Evolutionary conservation across 1,284 basidiomycete species (phyloP), one percentile per base, ranked within the genome.

Genomic region (Sanghuangporus baumii): DNA sequence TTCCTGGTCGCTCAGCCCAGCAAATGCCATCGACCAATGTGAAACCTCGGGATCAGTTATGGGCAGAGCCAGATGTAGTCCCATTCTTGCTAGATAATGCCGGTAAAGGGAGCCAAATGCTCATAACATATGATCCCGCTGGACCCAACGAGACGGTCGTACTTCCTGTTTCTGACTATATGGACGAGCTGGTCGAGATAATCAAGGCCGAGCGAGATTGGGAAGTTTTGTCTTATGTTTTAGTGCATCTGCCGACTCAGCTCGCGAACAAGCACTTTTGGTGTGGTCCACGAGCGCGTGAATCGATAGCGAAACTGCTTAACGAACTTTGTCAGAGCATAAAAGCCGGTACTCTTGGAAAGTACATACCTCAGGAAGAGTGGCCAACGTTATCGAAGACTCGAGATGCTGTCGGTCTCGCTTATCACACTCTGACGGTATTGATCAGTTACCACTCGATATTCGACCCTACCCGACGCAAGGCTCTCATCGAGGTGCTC

Each of bases 191-290:
- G 48, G 79, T 89, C 63, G 79, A 79, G 1, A 82, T 98, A 60
- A 75, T 99, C 52, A 82, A 88, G 63, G 79, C 78, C 43, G 94
- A 95, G 71, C 83, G 79, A 55, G 93, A 91, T 66, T 99, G 97
- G 96, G 97, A 99, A 69, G 80, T 99, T 40, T 80, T 98, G 14
- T 94, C 94, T 2, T 99, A 97, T 71, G 80, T 96, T 4, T 80
- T 99, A 1, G 93, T 91, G 71, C 93, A 96, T 74, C 81, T 99
- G 1, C 96, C 97, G 0, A 81, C 88, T 20, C 96, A 99, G 73
- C 82, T 99, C 3, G 81, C 90, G 59, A 99, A 99, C 82, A 98
- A 98, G 75, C 94, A 98, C 71, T 83, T 98, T 61, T 96, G 98
- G 75, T 98, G 96, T 71, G 97, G 97, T 0, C 91, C 91, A 0